Base-by-base conservation (phyloP, 2,329 filamentous ascomycete species). In the Fusarium dimerum region DNA sequence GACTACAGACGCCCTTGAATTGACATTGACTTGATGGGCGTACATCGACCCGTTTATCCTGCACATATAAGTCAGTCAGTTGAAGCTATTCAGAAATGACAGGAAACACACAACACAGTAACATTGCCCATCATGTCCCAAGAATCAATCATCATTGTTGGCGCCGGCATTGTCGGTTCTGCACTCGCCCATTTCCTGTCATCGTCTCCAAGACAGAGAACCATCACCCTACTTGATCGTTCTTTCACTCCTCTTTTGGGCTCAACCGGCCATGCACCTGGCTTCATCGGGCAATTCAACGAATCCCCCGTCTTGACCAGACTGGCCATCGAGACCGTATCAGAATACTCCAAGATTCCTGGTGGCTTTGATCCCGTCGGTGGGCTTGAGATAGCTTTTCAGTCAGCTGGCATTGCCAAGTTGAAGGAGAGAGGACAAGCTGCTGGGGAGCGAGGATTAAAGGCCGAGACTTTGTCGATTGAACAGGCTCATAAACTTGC, bases 271-370 rank as follows among this genome's bases (percentile, higher is more conserved):
- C 56, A 59, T 3, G 62, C 62, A 0, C 62, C 62, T 0, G 62
- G 62, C 0, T 63, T 65, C 9, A 38, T 65, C 3, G 62, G 62
- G 1, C 62, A 65, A 6, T 65, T 59, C 43, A 65, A 65, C 9
- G 62, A 65, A 5, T 65, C 62, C 0, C 41, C 57, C 1, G 29
- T 63, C 0, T 57, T 65, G 13, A 62, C 62, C 5, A 59, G 46
- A 4, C 55, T 65, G 2, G 62, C 62, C 3, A 48, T 65, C 32
- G 54, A 61, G 5, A 61, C 50, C 3, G 62, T 65, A 1, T 44
- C 51, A 0, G 60, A 65, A n/a, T 62, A 62, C 26, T 34, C 43
- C 29, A 55, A 59, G n/a, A 52, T 65, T 0, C 62, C 62, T 0
- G 53, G 56, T 10, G 62, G 62, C 0, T 65, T 65, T 6, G 49